Evolutionary conservation across 768 basidiomycete genomes (phyloP).

Genomic region (Termitomyces bulborhizus): DNA sequence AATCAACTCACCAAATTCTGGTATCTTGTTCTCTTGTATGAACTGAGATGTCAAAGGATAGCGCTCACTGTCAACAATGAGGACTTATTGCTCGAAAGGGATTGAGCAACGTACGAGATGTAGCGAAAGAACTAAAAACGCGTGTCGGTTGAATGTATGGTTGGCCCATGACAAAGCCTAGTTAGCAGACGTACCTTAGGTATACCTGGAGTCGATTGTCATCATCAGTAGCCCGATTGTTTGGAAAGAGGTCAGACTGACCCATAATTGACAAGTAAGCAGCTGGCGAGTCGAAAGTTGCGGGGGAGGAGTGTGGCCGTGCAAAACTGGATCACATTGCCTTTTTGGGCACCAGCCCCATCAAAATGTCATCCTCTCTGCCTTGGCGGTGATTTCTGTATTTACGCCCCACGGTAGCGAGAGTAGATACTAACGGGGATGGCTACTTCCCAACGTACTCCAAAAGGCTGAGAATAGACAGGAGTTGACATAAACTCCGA

Average conservation of each 20-base stretch:
- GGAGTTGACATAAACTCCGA: background rate
- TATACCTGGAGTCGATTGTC: constrained; percentile 35
- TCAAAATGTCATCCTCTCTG: background rate
- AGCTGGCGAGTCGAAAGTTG: constrained; percentile 6
- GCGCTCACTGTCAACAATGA: constrained; percentile 61
- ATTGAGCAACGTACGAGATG: constrained; percentile 62
- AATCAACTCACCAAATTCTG: constrained; percentile 76
- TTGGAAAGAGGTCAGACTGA: constrained; percentile 1
- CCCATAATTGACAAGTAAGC: constrained; percentile 13
- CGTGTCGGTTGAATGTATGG: constrained; percentile 8
- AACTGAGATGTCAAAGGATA: constrained; percentile 98
- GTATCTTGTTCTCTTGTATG: constrained; percentile 97
- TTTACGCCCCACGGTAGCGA: too few relatives aligned
- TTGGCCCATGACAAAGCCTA: background rate
- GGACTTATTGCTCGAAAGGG: background rate
- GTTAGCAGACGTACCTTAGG: constrained; percentile 46
- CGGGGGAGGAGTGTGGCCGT: constrained; percentile 7
- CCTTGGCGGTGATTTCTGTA: too few relatives aligned
- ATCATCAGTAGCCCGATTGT: background rate
- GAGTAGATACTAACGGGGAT: too few relatives aligned
- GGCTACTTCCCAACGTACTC: background rate
- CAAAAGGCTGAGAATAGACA: background rate
- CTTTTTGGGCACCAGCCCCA: constrained; percentile 8
- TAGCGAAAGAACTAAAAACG: constrained; percentile 85
- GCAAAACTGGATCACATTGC: constrained; percentile 8